Evolutionary conservation across 2,329 filamentous ascomycete genomes (phyloP), one percentile per base, ranked within the genome.

Genomic region (Xylaria sp.): DNA sequence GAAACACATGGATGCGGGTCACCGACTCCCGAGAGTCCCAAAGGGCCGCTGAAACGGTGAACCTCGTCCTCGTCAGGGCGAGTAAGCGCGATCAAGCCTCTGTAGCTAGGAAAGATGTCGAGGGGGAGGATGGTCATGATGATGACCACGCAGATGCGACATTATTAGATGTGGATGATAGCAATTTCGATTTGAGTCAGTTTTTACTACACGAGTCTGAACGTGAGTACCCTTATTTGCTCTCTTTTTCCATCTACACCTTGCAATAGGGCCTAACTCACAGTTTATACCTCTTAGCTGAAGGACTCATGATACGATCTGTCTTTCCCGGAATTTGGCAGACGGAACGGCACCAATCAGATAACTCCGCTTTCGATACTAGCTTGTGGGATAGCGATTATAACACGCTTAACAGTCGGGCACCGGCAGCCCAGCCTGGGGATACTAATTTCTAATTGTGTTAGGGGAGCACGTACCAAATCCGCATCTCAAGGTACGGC

Each of bases 321-420:
- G 7, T 48, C 10, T 55, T 56, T 12, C 50, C 25, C 34, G 7
- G 51, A 52, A 56, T 48, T n/a, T 52, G 39, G 18, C 61, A 44
- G 18, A 44, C 23, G 12, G 51, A 56, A 41, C 61, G 46, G 28
- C 18, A 25, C 23, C 34, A 56, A 13, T 9, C 20, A 12, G n/a
- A 48, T 20, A 50, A 48, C 20, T 32, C 37, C 18, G 18, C 39
- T 9, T 48, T 63, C 23, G 37, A 61, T 23, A 37, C 50, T 18
- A 59, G 37, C 50, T 13, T 61, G 37, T 63, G 61, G 61, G 39
- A 28, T 28, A 28, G 28, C 28, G 28, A 28, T 28, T 28, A 28
- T 28, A 28, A 28, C 28, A 4, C 28, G 28, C 28, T 28, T 28
- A 28, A 28, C 28, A 28, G 5, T 28, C 5, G 28, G 28, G 28